phyloP scores from a whole-genome alignment of 2,329 filamentous ascomycete species.

The Cladosporium sp. region DNA sequence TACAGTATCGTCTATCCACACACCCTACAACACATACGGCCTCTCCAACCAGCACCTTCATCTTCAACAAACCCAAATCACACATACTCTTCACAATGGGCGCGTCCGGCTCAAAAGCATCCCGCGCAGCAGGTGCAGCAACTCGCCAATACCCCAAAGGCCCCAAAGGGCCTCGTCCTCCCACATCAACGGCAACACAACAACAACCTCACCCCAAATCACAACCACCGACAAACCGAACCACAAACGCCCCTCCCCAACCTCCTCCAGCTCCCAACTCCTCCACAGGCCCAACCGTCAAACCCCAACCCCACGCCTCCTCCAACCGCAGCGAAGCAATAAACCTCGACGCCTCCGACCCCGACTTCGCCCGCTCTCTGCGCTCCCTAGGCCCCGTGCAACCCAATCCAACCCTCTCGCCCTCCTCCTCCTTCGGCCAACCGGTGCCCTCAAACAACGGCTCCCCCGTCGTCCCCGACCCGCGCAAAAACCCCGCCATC shows the following conservation, averaged over 20 bases:
- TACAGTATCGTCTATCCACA: not conserved
- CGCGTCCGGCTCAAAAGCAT: conserved; percentile 55
- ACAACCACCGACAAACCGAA: conserved; percentile 28
- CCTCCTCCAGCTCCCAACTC: conserved; percentile 26
- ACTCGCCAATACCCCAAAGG: conserved; percentile 55
- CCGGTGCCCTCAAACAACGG: conserved; percentile 19
- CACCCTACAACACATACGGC: not conserved
- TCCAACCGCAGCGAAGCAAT: conserved; percentile 44
- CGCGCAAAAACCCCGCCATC: conserved; percentile 51
- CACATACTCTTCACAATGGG: conserved; percentile 43
- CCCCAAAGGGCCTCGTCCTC: conserved; percentile 22
- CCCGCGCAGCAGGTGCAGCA: conserved; percentile 46
- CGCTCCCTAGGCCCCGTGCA: conserved; percentile 58
- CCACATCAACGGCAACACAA: conserved; percentile 19
- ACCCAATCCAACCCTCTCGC: conserved; percentile 54
- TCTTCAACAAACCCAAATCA: not conserved
- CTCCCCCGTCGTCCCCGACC: conserved; percentile 34
- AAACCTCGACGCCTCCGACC: conserved; percentile 58
- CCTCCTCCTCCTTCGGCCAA: conserved; percentile 47
- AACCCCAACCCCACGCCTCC: conserved; percentile 37
- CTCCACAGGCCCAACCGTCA: conserved; percentile 37
- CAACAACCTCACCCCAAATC: conserved; percentile 19
- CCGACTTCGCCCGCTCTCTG: conserved; percentile 74
- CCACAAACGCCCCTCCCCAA: conserved; percentile 23
- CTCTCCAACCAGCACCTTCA: not conserved